These are phyloP conservation scores for Pachysandra terminalis DNA, from an alignment of 164 flowering plant species.

Conservation along the genomic window DNA sequence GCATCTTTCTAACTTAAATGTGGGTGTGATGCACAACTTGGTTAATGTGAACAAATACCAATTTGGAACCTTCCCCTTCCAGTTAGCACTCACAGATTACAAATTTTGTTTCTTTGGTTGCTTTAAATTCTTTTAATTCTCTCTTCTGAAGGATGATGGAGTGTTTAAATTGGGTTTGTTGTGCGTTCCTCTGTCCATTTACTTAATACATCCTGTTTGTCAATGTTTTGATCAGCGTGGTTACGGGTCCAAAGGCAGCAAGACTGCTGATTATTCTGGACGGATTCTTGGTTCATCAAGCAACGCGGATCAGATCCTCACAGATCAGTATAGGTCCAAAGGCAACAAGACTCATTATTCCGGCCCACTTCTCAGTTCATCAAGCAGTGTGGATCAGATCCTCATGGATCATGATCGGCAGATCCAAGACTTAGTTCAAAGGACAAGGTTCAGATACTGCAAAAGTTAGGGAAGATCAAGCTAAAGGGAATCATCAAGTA, in stretches of 20 bases:
- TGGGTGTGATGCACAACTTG: not conserved
- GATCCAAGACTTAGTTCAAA: conserved; percentile 82
- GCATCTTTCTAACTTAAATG: no score
- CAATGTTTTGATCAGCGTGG: conserved; percentile 42
- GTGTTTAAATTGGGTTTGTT: not conserved
- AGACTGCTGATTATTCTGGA: conserved; percentile 92
- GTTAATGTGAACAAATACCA: not conserved
- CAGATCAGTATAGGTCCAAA: not conserved
- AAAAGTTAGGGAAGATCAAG: conserved; percentile 51
- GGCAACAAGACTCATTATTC: not conserved
- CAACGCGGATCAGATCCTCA: conserved; percentile 79
- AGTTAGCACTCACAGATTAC: not conserved
- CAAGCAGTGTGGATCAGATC: not conserved
- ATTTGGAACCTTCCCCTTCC: not conserved
- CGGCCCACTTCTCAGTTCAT: not conserved
- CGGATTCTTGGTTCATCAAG: conserved; percentile 74
- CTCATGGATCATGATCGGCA: conserved; percentile 88
- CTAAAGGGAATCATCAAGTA: conserved; percentile 45
- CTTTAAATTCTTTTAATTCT: not conserved
- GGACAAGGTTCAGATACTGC: conserved; percentile 77
- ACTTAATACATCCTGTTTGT: not conserved
- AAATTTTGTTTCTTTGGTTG: no score
- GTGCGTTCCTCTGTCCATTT: not conserved
- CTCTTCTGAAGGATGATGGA: not conserved
- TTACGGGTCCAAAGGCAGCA: conserved; percentile 79